phyloP scores from a whole-genome alignment of 257 asterid species.

The Verbena officinalis region DNA sequence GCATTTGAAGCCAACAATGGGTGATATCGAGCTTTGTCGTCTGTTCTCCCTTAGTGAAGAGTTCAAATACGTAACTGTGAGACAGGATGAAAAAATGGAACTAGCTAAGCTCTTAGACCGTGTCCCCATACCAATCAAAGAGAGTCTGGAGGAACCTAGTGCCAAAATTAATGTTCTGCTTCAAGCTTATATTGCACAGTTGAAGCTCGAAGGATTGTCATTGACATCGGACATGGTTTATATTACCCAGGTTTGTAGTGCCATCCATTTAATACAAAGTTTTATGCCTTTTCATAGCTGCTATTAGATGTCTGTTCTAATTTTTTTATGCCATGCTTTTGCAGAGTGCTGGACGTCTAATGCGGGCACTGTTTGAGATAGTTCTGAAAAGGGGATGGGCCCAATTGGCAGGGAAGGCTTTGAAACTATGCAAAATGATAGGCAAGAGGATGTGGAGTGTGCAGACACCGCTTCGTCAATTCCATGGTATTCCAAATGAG shows the following conservation, averaged over 20 bases:
- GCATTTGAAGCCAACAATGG: conserved; percentile 69
- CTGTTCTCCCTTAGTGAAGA: conserved; percentile 67
- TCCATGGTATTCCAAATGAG: conserved; percentile 58
- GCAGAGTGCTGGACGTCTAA: conserved; percentile 69
- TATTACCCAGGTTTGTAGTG: conserved; percentile 51
- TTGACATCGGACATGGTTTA: conserved; percentile 65
- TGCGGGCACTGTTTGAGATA: conserved; percentile 67
- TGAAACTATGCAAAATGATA: conserved; percentile 61
- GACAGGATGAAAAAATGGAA: conserved; percentile 70
- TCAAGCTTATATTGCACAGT: conserved; percentile 66
- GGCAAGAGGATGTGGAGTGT: conserved; percentile 70
- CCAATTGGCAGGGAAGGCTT: conserved; percentile 62
- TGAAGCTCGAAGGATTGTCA: conserved; percentile 68
- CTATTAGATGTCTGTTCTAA: neutral
- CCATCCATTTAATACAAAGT: neutral
- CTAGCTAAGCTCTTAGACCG: conserved; percentile 63
- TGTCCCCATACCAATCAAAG: conserved; percentile 63
- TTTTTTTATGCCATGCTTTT: conserved; percentile 4
- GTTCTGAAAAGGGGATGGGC: conserved; percentile 71
- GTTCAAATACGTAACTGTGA: conserved; percentile 57
- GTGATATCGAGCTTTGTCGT: conserved; percentile 69
- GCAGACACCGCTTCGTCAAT: conserved; percentile 69
- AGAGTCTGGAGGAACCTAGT: conserved; percentile 65
- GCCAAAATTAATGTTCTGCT: conserved; percentile 64
- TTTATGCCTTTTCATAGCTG: neutral